Base-by-base conservation (phyloP, 805 yeast genomes). In the Brettanomyces sp. region DNA sequence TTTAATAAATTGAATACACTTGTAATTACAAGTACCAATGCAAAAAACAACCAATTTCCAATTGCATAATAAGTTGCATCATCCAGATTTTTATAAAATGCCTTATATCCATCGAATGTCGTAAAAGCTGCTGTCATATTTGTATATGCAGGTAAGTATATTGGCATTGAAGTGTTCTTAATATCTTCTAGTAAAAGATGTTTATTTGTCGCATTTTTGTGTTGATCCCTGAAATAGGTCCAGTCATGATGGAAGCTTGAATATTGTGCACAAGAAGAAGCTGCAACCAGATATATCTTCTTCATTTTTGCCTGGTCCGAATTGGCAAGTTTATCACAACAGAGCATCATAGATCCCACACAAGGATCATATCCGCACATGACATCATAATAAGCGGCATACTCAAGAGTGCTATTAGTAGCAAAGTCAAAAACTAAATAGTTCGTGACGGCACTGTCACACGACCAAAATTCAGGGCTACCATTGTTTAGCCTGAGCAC, bases 21-120 rank as follows among this genome's bases (percentile, higher is more conserved):
- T 23, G 68, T 64, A 14, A 68, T 35, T 0, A 69, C n/a, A 52
- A 73, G 55, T 0, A 72, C 61, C 2, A 64, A 14, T n/a, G 61
- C 60, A 65, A 74, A 74, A 52, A 63, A 73, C 7, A 59, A 56
- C 44, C 65, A 49, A 32, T 72, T 52, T 4, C 62, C 63, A 41
- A 60, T 65, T 4, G 72, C 68, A 55, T 61, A 63, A 53, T 52
- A 56, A 1, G 60, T 54, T 34, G 61, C 52, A 36, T 49, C 59
- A 44, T 64, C 68, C 13, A 50, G 38, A 35, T 61, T 59, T 3
- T 42, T 37, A 38, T 57, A 56, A 33, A 48, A 53, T 5, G 50
- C 45, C 5, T 39, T 23, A 32, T 56, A 56, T 23, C 48, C 52
- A n/a, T 9, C 25, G 14, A 42, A 45, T 23, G 30, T 35, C 1